Conservation (phyloP, 371 early-diverging fungal species). For the Circinella umbellata region DNA sequence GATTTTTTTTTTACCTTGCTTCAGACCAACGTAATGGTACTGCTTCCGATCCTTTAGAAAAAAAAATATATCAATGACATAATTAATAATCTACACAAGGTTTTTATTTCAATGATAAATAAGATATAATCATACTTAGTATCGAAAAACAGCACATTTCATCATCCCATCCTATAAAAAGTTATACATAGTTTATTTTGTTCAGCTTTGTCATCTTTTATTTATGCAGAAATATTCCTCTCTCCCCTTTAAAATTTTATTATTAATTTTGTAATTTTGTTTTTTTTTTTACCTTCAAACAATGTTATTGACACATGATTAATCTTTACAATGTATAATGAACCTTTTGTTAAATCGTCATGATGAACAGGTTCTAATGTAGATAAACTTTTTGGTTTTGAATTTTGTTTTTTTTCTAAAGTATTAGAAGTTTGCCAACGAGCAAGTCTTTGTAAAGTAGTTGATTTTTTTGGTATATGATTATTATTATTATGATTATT, state of each 20-base stretch:
- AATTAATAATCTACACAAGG: too few species aligned
- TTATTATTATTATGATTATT: neutral
- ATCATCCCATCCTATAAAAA: conserved; percentile 38
- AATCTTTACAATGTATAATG: conserved; percentile 37
- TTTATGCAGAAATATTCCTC: too few species aligned
- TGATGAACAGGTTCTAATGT: conserved; percentile 25
- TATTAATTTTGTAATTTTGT: too few species aligned
- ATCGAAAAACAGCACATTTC: conserved; percentile 46
- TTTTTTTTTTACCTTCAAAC: conserved; percentile 36
- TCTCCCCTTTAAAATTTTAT: too few species aligned
- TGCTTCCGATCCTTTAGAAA: conserved; percentile 35
- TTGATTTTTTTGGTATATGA: neutral
- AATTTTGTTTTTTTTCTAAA: neutral
- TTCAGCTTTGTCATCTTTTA: too few species aligned
- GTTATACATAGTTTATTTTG: neutral
- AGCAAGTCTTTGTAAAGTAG: conserved; percentile 11
- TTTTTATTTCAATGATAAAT: too few species aligned
- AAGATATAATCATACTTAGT: conserved; percentile 22
- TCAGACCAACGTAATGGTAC: conserved; percentile 48
- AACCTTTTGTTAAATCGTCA: conserved; percentile 38
- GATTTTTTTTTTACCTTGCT: conserved; percentile 28
- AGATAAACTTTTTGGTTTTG: neutral
- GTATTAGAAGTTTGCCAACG: conserved; percentile 10
- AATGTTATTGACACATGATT: conserved; percentile 33
- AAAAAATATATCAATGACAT: too few species aligned